A percentile compares a stretch with the other conserved stretches of the same genome.
Evolutionary conservation across 148 eudicot species (phyloP).

Genomic region (Rhododendron williamsianum): DNA sequence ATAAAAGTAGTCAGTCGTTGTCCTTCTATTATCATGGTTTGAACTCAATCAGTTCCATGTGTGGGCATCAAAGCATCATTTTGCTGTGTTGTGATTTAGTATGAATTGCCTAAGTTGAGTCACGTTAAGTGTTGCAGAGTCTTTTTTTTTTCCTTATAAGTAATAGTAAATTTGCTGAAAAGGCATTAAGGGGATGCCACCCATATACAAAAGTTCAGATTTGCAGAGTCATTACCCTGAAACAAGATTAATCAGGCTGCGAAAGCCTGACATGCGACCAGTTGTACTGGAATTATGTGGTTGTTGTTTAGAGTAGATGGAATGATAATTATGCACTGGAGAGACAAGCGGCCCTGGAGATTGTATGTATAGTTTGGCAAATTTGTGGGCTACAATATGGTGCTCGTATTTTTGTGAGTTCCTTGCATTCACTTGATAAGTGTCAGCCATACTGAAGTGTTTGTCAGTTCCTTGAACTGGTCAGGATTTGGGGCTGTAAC

Average conservation of each 20-base stretch:
- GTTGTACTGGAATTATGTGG: background rate
- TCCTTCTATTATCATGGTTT: background rate
- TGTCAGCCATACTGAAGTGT: background rate
- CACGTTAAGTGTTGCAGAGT: background rate
- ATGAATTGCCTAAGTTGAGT: background rate
- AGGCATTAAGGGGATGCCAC: background rate
- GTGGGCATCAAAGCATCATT: background rate
- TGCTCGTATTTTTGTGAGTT: background rate
- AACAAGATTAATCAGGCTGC: background rate
- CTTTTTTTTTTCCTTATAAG: background rate
- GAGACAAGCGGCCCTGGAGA: background rate
- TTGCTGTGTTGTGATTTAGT: background rate
- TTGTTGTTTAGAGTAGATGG: background rate
- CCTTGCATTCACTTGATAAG: background rate
- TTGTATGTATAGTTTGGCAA: background rate
- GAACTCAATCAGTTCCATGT: background rate
- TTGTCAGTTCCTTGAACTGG: background rate
- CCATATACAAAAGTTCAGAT: background rate
- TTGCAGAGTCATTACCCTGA: background rate
- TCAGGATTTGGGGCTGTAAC: background rate
- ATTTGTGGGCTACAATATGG: background rate
- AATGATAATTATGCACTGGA: background rate
- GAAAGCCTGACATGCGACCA: background rate
- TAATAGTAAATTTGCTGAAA: background rate
- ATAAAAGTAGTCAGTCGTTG: background rate